Conservation (phyloP, 164 flowering plant species). For the Tetracentron sinense region DNA sequence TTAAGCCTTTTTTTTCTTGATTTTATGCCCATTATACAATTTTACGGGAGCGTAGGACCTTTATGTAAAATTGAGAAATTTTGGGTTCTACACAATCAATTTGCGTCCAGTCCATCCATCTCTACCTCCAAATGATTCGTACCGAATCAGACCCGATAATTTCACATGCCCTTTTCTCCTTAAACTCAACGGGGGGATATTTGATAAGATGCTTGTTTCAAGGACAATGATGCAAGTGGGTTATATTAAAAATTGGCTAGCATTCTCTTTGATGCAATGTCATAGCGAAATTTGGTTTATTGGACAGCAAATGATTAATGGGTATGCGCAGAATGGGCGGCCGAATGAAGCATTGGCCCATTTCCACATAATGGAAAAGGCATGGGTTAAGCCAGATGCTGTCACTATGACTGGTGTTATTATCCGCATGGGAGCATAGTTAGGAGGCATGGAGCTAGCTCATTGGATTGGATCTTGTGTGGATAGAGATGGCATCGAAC, state of each 20-base stretch:
- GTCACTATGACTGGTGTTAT: conserved; percentile 31
- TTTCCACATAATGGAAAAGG: conserved; percentile 22
- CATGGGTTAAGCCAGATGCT: conserved; percentile 28
- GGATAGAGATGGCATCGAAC: conserved; percentile 27
- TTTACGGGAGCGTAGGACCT: no score
- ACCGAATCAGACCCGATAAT: conserved; percentile 22
- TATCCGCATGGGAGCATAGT: conserved; percentile 28
- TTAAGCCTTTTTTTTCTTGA: no score
- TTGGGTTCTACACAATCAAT: no score
- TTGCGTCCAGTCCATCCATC: conserved; percentile 6
- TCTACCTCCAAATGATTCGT: conserved; percentile 23
- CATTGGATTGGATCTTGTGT: conserved; percentile 25
- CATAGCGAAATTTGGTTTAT: conserved; percentile 29
- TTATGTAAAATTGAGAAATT: no score
- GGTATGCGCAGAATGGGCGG: conserved; percentile 34
- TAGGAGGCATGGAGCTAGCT: conserved; percentile 32
- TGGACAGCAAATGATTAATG: conserved; percentile 41
- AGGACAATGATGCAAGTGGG: conserved; percentile 34
- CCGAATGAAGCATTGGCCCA: conserved; percentile 28
- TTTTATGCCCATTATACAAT: no score
- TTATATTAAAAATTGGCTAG: conserved; percentile 26
- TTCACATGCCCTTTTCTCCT: conserved; percentile 31
- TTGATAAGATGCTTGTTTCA: conserved; percentile 29
- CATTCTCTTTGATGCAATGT: conserved; percentile 32
- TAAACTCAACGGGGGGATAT: conserved; percentile 21